These are phyloP conservation scores for Calocybe cyanea DNA, from an alignment of 768 basidiomycete genomes.

Conservation along the genomic window DNA sequence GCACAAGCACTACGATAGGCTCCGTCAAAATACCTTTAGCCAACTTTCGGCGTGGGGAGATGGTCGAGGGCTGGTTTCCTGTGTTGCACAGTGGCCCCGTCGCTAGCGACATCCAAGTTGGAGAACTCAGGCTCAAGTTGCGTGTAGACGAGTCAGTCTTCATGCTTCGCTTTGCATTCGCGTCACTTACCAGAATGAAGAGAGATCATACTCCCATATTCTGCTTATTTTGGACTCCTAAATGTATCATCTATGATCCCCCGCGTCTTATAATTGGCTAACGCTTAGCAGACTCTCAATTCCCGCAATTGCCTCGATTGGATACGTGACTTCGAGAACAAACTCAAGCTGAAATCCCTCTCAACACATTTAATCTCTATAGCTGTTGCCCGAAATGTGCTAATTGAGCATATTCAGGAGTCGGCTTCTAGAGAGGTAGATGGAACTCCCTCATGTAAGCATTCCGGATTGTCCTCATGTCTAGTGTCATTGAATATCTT, in stretches of 20 bases:
- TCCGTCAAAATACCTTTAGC: constrained; percentile 58
- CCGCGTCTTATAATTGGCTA: not conserved
- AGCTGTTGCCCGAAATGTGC: constrained; percentile 60
- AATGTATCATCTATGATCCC: constrained; percentile 36
- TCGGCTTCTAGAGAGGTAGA: constrained; percentile 71
- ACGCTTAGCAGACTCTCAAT: constrained; percentile 40
- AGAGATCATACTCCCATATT: constrained; percentile 74
- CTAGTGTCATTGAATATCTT: constrained; percentile 3
- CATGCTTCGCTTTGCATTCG: not conserved
- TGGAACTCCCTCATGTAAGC: constrained; percentile 60
- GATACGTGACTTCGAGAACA: constrained; percentile 67
- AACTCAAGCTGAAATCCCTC: constrained; percentile 61
- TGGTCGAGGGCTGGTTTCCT: constrained; percentile 84
- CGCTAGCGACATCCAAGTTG: constrained; percentile 56
- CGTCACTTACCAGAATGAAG: constrained; percentile 31
- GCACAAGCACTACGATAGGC: constrained; percentile 47
- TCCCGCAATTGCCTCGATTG: constrained; percentile 69
- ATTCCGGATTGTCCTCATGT: not conserved
- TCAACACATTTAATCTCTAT: constrained; percentile 62
- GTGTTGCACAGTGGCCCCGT: constrained; percentile 51
- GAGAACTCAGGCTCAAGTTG: constrained; percentile 72
- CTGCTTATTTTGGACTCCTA: constrained; percentile 58
- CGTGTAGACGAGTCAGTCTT: constrained; percentile 67
- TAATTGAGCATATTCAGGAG: constrained; percentile 67
- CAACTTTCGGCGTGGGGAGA: constrained; percentile 72